Conservation (phyloP, 352 stramenopile genomes). For the Phytophthora ohioensis region DNA sequence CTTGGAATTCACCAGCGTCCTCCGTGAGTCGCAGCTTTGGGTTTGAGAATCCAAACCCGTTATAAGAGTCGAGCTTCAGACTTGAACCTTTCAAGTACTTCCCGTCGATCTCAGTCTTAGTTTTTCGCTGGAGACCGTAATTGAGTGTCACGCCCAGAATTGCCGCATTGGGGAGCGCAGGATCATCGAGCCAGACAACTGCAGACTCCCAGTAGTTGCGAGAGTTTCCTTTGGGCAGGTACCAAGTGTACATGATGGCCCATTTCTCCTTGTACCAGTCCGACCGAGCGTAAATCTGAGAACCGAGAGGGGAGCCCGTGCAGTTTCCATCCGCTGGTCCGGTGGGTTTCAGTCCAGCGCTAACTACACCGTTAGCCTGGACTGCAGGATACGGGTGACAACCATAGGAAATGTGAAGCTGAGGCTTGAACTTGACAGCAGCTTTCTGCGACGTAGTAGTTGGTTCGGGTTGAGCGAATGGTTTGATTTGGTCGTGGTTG, state of each 20-base stretch:
- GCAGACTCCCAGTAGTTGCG: constrained; percentile 1
- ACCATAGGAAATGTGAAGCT: neutral
- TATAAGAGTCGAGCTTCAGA: neutral
- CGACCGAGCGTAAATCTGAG: neutral
- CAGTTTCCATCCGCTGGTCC: neutral
- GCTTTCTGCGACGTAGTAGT: neutral
- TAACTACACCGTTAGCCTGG: neutral
- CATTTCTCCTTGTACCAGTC: constrained; percentile 1
- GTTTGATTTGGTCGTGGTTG: neutral
- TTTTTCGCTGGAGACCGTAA: neutral
- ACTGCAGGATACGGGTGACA: constrained; percentile 2
- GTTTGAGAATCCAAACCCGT: neutral
- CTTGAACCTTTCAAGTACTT: neutral
- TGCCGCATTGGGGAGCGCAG: neutral
- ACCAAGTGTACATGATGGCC: constrained; percentile 13
- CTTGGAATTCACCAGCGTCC: neutral
- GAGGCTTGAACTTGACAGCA: constrained; percentile 5
- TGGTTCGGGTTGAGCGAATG: constrained; percentile 1
- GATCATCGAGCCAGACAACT: constrained; percentile 4
- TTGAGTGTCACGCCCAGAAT: neutral
- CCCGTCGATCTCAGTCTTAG: neutral
- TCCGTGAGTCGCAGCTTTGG: neutral
- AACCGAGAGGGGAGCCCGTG: neutral
- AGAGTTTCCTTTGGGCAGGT: neutral
- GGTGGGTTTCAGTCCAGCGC: neutral